A percentile compares a stretch with the other conserved stretches of the same genome.
Conservation (phyloP, 805 yeast genomes). For the Starmerella sirachaensis region DNA sequence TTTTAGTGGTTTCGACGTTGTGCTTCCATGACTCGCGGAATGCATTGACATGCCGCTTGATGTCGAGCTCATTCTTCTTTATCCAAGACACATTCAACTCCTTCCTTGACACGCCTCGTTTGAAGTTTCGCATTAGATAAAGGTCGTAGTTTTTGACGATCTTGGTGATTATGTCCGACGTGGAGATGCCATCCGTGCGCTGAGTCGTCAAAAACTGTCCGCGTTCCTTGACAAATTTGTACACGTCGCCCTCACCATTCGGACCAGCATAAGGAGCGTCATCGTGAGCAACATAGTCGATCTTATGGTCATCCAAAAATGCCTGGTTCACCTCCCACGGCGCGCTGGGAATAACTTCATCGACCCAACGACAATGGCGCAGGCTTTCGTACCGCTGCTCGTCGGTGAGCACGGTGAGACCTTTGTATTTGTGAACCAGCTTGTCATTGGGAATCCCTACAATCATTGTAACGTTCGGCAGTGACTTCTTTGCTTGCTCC, state of each 20-base stretch:
- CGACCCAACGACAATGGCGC: conserved; percentile 93
- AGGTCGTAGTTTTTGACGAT: conserved; percentile 93
- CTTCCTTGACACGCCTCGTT: conserved; percentile 93
- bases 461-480: conserved; percentile 71
- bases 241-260: conserved; percentile 81
- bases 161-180: conserved; percentile 90
- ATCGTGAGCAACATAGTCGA: conserved; percentile 96
- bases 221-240: conserved; percentile 76
- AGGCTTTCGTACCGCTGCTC: conserved; percentile 83
- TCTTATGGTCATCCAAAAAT: conserved; percentile 62
- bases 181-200: conserved; percentile 91
- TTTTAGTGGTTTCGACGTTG: conserved; percentile 53
- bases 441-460: conserved; percentile 87
- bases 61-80: conserved; percentile 89
- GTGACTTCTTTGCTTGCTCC: conserved; percentile 90
- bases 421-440: conserved; percentile 85
- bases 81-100: conserved; percentile 96
- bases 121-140: conserved; percentile 91
- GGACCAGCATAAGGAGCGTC: conserved; percentile 81
- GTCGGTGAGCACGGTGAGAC: conserved; percentile 82
- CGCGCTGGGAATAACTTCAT: conserved; percentile 85
- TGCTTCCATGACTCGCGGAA: conserved; percentile 79
- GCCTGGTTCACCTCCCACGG: conserved; percentile 91
- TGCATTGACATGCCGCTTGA: conserved; percentile 78
- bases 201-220: conserved; percentile 93